Conservation (phyloP, 2,329 filamentous ascomycete genomes). For the Alternaria rosae region DNA sequence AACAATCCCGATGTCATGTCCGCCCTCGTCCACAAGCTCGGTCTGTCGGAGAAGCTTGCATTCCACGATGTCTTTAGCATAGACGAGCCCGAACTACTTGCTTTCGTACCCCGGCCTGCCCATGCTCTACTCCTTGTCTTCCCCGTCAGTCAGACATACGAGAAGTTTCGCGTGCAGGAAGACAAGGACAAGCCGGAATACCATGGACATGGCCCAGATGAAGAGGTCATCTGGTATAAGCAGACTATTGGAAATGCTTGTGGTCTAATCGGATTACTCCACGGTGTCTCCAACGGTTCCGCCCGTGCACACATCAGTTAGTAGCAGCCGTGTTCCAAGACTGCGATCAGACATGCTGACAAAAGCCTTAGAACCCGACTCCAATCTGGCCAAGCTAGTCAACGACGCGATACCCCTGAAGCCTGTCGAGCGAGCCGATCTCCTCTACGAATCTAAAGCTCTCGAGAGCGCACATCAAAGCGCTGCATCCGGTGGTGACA, state of each 20-base stretch:
- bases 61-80: constrained; percentile 94
- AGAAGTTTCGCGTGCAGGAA: constrained; percentile 76
- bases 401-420: constrained; percentile 72
- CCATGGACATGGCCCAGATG: constrained; percentile 68
- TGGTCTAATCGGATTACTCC: constrained; percentile 87
- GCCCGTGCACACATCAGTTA: constrained; percentile 58
- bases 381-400: constrained; percentile 71
- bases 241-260: constrained; percentile 97
- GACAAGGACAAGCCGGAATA: constrained; percentile 72
- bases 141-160: constrained; percentile 81
- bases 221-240: constrained; percentile 91
- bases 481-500: constrained; percentile 80
- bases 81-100: constrained; percentile 81
- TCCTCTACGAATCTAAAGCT: constrained; percentile 78
- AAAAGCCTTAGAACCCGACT: constrained; percentile 51
- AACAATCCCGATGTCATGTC: constrained; percentile 94
- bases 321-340: constrained; percentile 9
- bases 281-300: constrained; percentile 81
- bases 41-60: constrained; percentile 76
- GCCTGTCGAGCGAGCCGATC: constrained; percentile 70
- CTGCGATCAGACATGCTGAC: constrained; percentile 21
- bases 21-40: constrained; percentile 81
- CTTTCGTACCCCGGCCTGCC: constrained; percentile 86
- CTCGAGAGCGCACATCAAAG: constrained; percentile 80
- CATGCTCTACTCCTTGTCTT: constrained; percentile 92